Evolutionary conservation across 225 moss, liverwort and hornwort genomes (phyloP).

Genomic region (Thuidium tamariscinum): DNA sequence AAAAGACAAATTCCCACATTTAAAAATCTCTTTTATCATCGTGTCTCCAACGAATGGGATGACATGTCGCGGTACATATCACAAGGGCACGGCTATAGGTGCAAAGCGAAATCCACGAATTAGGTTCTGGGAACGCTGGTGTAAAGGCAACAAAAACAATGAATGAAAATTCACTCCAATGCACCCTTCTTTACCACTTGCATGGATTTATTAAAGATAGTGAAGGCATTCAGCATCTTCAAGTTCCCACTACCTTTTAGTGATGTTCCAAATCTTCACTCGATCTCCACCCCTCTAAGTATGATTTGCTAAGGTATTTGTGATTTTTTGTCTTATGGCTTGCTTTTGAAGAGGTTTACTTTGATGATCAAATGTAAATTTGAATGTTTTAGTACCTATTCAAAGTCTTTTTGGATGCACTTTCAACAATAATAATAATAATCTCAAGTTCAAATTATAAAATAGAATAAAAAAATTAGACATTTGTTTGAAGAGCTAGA

Average conservation of each 20-base stretch:
- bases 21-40: too few species aligned
- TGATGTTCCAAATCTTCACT: background rate
- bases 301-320: fast-evolving
- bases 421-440: background rate
- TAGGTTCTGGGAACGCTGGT: too few species aligned
- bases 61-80: too few species aligned
- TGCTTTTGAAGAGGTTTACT: background rate
- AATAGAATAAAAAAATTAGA: background rate
- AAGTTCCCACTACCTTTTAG: background rate
- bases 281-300: background rate
- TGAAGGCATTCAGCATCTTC: fast-evolving
- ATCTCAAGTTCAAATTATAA: background rate
- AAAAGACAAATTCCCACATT: too few species aligned
- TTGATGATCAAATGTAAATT: background rate
- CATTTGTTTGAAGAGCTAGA: fast-evolving
- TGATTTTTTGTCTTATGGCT: background rate
- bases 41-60: too few species aligned
- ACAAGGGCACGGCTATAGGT: too few species aligned
- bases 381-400: background rate
- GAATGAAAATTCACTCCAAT: background rate
- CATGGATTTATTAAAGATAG: fast-evolving
- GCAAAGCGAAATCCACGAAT: too few species aligned
- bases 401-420: background rate
- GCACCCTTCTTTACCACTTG: fast-evolving
- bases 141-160: background rate